Conservation (phyloP, 805 yeast species). For the Zygotorulaspora sp. region DNA sequence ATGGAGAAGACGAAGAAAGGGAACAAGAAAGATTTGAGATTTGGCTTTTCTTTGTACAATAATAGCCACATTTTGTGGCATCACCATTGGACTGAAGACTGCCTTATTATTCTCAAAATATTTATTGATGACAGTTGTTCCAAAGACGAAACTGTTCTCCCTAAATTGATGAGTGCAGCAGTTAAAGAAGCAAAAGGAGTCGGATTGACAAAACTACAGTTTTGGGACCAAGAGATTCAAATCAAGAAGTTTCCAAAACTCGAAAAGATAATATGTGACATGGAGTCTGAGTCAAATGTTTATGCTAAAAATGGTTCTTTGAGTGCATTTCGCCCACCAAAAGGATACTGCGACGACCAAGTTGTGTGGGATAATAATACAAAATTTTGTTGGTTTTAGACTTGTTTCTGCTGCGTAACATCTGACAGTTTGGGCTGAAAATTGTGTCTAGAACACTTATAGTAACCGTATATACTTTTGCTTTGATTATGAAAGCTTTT, state of each 20-base stretch:
- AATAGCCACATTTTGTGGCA: slow-evolving; percentile 43
- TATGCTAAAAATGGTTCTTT: slow-evolving; percentile 33
- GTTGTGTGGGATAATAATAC: slow-evolving; percentile 42
- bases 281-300: slow-evolving; percentile 26
- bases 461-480: too few relatives aligned
- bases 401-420: too few relatives aligned
- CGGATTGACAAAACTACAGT: slow-evolving; percentile 26
- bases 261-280: slow-evolving; percentile 15
- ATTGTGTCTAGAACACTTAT: too few relatives aligned
- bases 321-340: slow-evolving; percentile 40
- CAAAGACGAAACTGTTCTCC: slow-evolving; percentile 21
- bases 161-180: slow-evolving; percentile 33
- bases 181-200: slow-evolving; percentile 34
- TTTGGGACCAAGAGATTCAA: slow-evolving; percentile 43
- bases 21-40: slow-evolving; percentile 15
- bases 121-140: slow-evolving; percentile 16
- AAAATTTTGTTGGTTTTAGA: slow-evolving; percentile 48
- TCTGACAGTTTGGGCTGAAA: too few relatives aligned
- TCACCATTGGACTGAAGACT: slow-evolving; percentile 39
- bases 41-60: slow-evolving; percentile 33
- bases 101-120: slow-evolving; percentile 30
- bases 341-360: slow-evolving; percentile 20
- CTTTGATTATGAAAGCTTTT: too few relatives aligned
- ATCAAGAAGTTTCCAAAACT: slow-evolving; percentile 22
- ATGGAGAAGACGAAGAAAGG: slow-evolving; percentile 22